phyloP scores from a whole-genome alignment of 176 grass and related monocot species.

The Oryza officinalis region DNA sequence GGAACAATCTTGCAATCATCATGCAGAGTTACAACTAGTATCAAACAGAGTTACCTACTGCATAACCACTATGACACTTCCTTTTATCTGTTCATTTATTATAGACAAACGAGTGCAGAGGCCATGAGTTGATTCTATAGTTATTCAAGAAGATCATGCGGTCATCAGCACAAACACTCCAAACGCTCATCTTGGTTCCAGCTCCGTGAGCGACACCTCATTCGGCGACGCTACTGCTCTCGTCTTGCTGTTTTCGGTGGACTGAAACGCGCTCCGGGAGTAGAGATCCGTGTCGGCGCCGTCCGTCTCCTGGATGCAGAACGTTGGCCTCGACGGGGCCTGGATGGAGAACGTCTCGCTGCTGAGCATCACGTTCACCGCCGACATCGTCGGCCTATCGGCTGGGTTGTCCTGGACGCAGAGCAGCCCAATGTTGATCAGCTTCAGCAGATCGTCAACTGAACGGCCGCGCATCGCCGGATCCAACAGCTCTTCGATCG shows the following conservation, averaged over 20 bases:
- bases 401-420: constrained; percentile 63
- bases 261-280: neutral
- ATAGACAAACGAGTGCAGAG: neutral
- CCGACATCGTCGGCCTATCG: constrained; percentile 55
- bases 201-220: constrained; percentile 25
- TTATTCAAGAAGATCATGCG: neutral
- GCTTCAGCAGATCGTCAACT: constrained; percentile 19
- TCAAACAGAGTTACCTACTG: too few relatives aligned
- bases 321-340: constrained; percentile 46
- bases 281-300: neutral
- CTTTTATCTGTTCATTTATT: too few relatives aligned
- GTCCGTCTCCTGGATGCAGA: constrained; percentile 40
- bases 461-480: neutral
- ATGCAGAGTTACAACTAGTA: too few relatives aligned
- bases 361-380: constrained; percentile 58
- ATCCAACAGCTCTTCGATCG: constrained; percentile 44
- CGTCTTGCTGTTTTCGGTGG: neutral
- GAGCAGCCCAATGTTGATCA: constrained; percentile 52
- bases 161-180: neutral
- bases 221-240: neutral
- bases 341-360: constrained; percentile 42
- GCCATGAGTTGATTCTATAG: neutral
- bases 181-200: constrained; percentile 32
- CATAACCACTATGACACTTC: too few relatives aligned
- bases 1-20: too few relatives aligned